Evolutionary conservation across 768 basidiomycete genomes (phyloP).

Genomic region (Plicaturopsis crispa): DNA sequence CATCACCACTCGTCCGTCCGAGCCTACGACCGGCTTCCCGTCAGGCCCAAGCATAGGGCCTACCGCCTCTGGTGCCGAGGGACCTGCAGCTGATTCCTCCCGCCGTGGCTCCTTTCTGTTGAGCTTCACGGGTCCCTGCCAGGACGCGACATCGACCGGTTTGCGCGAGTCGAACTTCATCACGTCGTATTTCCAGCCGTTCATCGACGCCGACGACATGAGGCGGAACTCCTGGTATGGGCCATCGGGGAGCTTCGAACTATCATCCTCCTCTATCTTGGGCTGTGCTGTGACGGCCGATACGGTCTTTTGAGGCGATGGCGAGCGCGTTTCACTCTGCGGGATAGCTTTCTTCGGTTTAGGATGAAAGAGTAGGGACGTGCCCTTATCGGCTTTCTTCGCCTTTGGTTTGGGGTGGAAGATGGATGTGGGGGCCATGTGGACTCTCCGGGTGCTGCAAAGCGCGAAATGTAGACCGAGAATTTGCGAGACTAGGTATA

Average conservation of each 20-base stretch:
- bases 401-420: too few relatives aligned
- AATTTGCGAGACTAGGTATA: too few relatives aligned
- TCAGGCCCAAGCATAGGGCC: slow-evolving; percentile 75
- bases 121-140: slow-evolving; percentile 73
- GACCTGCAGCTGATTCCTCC: slow-evolving; percentile 26
- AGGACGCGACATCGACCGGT: slow-evolving; percentile 57
- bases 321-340: too few relatives aligned
- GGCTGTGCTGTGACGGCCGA: too few relatives aligned
- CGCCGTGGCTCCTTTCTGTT: slow-evolving; percentile 78
- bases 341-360: too few relatives aligned
- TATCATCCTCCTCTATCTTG: slow-evolving; percentile 46
- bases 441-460: too few relatives aligned
- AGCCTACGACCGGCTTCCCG: slow-evolving; percentile 76
- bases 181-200: slow-evolving; percentile 88
- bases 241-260: slow-evolving; percentile 53
- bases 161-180: slow-evolving; percentile 86
- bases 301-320: too few relatives aligned
- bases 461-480: too few relatives aligned
- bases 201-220: slow-evolving; percentile 70
- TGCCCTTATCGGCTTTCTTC: too few relatives aligned
- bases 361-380: too few relatives aligned
- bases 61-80: slow-evolving; percentile 37
- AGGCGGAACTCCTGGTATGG: slow-evolving; percentile 72
- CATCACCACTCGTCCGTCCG: slow-evolving; percentile 75
- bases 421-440: too few relatives aligned